Percentiles rank a stretch among this genome's conserved stretches.
These are phyloP conservation scores for Blumeriella jaapii DNA, from an alignment of 2,329 filamentous ascomycete species.

Conservation along the genomic window DNA sequence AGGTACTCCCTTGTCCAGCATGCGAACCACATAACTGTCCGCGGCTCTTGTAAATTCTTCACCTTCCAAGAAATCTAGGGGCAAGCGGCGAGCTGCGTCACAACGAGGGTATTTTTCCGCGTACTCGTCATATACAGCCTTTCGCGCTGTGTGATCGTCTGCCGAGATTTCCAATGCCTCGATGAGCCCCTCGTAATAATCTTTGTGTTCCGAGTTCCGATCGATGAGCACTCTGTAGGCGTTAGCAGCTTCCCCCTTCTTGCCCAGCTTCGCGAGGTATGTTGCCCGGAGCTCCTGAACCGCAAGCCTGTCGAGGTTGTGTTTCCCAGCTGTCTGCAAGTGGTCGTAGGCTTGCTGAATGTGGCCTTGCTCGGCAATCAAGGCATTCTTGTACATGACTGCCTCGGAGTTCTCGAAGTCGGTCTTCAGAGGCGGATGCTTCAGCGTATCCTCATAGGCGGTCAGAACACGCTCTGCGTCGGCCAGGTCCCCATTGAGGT, in stretches of 20 bases:
- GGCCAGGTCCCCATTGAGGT: slow-evolving; percentile 72
- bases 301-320: slow-evolving; percentile 71
- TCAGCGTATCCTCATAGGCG: slow-evolving; percentile 88
- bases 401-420: slow-evolving; percentile 94
- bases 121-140: slow-evolving; percentile 72
- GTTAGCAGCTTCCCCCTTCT: slow-evolving; percentile 67
- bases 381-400: slow-evolving; percentile 83
- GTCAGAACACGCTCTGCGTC: slow-evolving; percentile 86
- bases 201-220: slow-evolving; percentile 76
- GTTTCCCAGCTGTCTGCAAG: slow-evolving; percentile 64
- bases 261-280: slow-evolving; percentile 68
- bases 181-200: slow-evolving; percentile 73
- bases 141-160: slow-evolving; percentile 50
- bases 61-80: slow-evolving; percentile 76
- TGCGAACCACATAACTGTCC: slow-evolving; percentile 66
- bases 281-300: slow-evolving; percentile 78
- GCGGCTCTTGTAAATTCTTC: slow-evolving; percentile 71
- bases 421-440: slow-evolving; percentile 60
- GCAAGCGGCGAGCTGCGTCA: slow-evolving; percentile 76
- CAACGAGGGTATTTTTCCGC: slow-evolving; percentile 70
- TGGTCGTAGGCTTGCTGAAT: slow-evolving; percentile 76
- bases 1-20: slow-evolving; percentile 86
- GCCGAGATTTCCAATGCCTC: slow-evolving; percentile 52
- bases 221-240: slow-evolving; percentile 74
- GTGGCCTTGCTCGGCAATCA: slow-evolving; percentile 86